Percentiles rank a stretch among this genome's conserved stretches.
Conservation (phyloP, 495 filamentous ascomycete species). For the Echria macrotheca region DNA sequence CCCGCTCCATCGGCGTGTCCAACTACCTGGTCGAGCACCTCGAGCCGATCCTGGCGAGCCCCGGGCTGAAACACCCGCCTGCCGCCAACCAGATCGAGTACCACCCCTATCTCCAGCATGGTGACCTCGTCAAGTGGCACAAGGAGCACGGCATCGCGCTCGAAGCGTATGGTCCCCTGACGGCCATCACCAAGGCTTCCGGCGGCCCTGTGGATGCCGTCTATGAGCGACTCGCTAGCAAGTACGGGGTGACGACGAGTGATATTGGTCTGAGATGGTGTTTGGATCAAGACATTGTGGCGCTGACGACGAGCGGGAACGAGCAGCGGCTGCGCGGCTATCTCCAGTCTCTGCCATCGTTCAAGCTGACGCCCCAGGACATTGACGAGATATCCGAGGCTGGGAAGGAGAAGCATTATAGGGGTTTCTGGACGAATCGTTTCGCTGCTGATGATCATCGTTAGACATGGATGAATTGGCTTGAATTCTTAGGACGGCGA, state of each 20-base stretch:
- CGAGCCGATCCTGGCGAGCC: slow-evolving; percentile 60
- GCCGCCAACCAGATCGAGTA: slow-evolving; percentile 85
- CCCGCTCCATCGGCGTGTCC: slow-evolving; percentile 76
- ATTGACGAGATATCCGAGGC: slow-evolving; percentile 56
- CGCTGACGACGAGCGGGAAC: slow-evolving; percentile 70
- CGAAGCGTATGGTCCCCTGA: slow-evolving; percentile 64
- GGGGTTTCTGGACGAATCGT: slow-evolving; percentile 61
- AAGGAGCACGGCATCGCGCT: slow-evolving; percentile 63
- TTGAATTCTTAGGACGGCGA: no score
- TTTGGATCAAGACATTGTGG: slow-evolving; percentile 72
- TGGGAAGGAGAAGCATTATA: slow-evolving; percentile 63
- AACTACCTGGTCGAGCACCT: slow-evolving; percentile 70
- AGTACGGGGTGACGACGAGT: slow-evolving; percentile 67
- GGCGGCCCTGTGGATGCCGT: slow-evolving; percentile 65
- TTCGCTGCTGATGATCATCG: slow-evolving; percentile 57
- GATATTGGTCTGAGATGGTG: slow-evolving; percentile 74
- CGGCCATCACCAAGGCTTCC: slow-evolving; percentile 56
- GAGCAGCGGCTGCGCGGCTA: slow-evolving; percentile 66
- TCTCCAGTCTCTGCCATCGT: slow-evolving; percentile 50
- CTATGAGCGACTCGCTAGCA: slow-evolving; percentile 57
- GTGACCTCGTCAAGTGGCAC: slow-evolving; percentile 58
- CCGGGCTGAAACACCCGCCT: slow-evolving; percentile 57
- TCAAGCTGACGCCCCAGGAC: slow-evolving; percentile 68
- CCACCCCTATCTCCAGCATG: slow-evolving; percentile 81
- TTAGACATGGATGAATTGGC: no score